A percentile compares a stretch with the other conserved stretches of the same genome.
These are phyloP conservation scores for Amylostereum chailletii DNA, from an alignment of 1,284 basidiomycete genomes.

Conservation along the genomic window DNA sequence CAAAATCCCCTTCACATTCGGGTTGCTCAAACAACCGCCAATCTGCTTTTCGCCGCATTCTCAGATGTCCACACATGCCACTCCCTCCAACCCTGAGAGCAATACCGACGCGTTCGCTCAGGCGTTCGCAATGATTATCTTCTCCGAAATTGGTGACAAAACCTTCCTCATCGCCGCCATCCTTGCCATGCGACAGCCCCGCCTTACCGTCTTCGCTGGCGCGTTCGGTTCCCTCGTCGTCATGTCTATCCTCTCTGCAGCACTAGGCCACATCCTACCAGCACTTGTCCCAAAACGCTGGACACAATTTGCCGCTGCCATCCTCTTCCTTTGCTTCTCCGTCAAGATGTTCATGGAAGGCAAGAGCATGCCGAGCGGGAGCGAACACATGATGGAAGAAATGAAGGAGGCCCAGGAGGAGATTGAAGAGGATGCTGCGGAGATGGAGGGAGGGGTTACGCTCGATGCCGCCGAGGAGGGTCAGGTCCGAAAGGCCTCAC, in stretches of 20 bases:
- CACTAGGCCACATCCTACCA: slow-evolving; percentile 80
- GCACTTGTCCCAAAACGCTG: slow-evolving; percentile 73
- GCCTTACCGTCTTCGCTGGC: slow-evolving; percentile 80
- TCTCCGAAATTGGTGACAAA: slow-evolving; percentile 95
- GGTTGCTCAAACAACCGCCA: too few relatives aligned
- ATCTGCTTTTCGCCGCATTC: too few relatives aligned
- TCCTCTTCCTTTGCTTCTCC: slow-evolving; percentile 84
- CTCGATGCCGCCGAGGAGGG: slow-evolving; percentile 60
- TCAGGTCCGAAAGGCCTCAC: slow-evolving; percentile 18
- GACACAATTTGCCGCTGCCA: slow-evolving; percentile 74
- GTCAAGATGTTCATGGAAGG: slow-evolving; percentile 80
- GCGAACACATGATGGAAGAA: slow-evolving; percentile 82
- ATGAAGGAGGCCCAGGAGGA: slow-evolving; percentile 91
- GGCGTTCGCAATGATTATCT: slow-evolving; percentile 82
- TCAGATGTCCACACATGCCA: not conserved
- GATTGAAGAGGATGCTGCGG: slow-evolving; percentile 63
- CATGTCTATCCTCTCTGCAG: slow-evolving; percentile 90
- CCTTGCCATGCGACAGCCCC: slow-evolving; percentile 90
- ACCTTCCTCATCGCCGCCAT: slow-evolving; percentile 97
- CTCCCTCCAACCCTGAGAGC: not conserved
- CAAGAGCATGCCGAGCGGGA: slow-evolving; percentile 65
- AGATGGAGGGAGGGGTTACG: slow-evolving; percentile 41
- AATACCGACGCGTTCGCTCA: slow-evolving; percentile 49
- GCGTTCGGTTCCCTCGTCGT: slow-evolving; percentile 83
- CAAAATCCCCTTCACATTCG: too few relatives aligned